phyloP scores from a whole-genome alignment of 2,329 filamentous ascomycete species.

The Phoma sp. region DNA sequence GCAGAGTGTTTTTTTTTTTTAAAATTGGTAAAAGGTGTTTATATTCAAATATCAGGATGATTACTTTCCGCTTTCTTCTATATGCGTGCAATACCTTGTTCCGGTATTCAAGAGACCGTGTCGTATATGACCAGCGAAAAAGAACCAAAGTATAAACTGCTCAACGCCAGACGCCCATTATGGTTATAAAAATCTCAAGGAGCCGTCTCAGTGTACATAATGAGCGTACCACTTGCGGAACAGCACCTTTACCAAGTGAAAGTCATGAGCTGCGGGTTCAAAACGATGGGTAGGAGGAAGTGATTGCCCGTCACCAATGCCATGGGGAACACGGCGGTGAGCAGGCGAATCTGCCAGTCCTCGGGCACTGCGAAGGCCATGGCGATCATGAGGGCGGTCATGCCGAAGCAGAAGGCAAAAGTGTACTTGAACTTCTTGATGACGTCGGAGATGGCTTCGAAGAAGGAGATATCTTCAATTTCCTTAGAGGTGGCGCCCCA shows the following conservation, averaged over 20 bases:
- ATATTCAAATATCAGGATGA: too few species aligned
- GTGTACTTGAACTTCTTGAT: constrained; percentile 73
- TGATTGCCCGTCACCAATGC: constrained; percentile 70
- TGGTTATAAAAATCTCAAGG: background rate
- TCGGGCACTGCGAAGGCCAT: constrained; percentile 70
- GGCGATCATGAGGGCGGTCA: constrained; percentile 67
- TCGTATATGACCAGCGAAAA: too few species aligned
- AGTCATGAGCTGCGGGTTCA: constrained; percentile 81
- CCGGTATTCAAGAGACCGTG: background rate
- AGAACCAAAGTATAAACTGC: too few species aligned
- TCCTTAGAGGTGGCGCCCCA: constrained; percentile 89
- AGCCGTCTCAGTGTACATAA: background rate
- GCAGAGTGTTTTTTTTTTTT: too few species aligned
- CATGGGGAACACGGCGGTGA: constrained; percentile 77
- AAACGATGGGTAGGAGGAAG: constrained; percentile 71
- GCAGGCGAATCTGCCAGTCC: constrained; percentile 54
- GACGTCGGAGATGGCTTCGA: constrained; percentile 81
- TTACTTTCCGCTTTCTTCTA: background rate
- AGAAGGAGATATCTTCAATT: constrained; percentile 80
- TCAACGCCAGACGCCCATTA: background rate
- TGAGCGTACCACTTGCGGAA: too few species aligned
- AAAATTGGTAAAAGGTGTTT: background rate
- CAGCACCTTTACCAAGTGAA: constrained; percentile 69
- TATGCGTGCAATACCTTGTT: background rate
- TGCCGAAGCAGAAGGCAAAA: constrained; percentile 68